phyloP scores from a whole-genome alignment of 306 rosid genomes.

The Quercus aquifolioides region DNA sequence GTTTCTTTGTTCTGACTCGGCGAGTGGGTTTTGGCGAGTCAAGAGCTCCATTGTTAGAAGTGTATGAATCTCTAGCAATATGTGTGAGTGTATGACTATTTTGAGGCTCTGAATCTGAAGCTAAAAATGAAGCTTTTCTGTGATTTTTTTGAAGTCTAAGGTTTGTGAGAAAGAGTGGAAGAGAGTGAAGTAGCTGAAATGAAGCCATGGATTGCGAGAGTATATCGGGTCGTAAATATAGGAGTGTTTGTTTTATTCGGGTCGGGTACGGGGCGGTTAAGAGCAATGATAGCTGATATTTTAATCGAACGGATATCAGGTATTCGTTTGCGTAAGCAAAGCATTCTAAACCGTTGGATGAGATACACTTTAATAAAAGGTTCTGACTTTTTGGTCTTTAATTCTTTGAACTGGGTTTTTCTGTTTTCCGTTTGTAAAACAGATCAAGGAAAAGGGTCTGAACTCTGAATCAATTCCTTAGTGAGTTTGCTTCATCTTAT shows the following conservation, averaged over 20 bases:
- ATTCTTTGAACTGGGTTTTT: background rate
- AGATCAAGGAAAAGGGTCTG: background rate
- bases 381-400: constrained; percentile 2
- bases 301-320: constrained; percentile 3
- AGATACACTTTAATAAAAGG: no score
- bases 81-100: background rate
- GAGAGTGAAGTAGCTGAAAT: constrained; percentile 32
- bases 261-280: no score
- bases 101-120: background rate
- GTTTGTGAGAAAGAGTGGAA: constrained; percentile 9
- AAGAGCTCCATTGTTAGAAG: constrained; percentile 27
- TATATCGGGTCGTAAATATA: no score
- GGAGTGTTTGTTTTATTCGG: no score
- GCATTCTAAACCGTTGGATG: constrained; percentile 14
- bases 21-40: constrained; percentile 53
- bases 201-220: constrained; percentile 45
- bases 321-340: background rate
- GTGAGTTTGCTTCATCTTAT: background rate
- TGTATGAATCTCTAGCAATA: constrained; percentile 26
- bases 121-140: background rate
- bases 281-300: background rate
- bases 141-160: background rate
- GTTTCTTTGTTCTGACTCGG: constrained; percentile 58
- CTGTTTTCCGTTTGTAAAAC: background rate
- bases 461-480: no score